Evolutionary conservation across 129 eudicot genomes (phyloP).

Genomic region (Pittosporum tobira): DNA sequence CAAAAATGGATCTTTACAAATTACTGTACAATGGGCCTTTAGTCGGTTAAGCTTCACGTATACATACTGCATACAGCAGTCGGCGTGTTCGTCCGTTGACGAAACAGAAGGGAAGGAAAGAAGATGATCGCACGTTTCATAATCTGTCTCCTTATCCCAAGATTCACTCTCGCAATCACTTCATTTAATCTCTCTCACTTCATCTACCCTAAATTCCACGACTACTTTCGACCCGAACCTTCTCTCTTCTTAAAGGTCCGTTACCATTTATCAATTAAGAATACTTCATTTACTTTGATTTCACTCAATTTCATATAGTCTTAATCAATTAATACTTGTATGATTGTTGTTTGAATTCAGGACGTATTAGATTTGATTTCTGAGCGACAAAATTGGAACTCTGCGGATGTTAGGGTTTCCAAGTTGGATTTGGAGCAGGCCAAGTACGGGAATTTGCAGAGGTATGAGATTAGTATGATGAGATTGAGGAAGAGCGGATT

Average conservation of each 20-base stretch:
- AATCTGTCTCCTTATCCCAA: slow-evolving; percentile 15
- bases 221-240: slow-evolving; percentile 42
- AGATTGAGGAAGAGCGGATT: slow-evolving; percentile 38
- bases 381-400: slow-evolving; percentile 26
- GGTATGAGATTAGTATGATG: slow-evolving; percentile 46
- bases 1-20: too few relatives aligned
- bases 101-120: too few relatives aligned
- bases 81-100: too few relatives aligned
- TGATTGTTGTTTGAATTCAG: slow-evolving; percentile 19
- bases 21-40: too few relatives aligned
- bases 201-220: slow-evolving; percentile 47
- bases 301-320: slow-evolving; percentile 2
- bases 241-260: slow-evolving; percentile 43
- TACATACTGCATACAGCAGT: too few relatives aligned
- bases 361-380: slow-evolving; percentile 46
- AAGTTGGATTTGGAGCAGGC: slow-evolving; percentile 40
- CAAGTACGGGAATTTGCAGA: slow-evolving; percentile 34
- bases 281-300: background rate
- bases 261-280: background rate
- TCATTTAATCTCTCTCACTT: slow-evolving; percentile 62
- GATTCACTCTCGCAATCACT: slow-evolving; percentile 11
- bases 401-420: slow-evolving; percentile 48
- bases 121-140: slow-evolving; percentile 15
- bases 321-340: background rate
- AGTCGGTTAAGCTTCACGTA: too few relatives aligned